Conservation (phyloP, 2,329 filamentous ascomycete genomes). For the Westerdykella aurantiaca region DNA sequence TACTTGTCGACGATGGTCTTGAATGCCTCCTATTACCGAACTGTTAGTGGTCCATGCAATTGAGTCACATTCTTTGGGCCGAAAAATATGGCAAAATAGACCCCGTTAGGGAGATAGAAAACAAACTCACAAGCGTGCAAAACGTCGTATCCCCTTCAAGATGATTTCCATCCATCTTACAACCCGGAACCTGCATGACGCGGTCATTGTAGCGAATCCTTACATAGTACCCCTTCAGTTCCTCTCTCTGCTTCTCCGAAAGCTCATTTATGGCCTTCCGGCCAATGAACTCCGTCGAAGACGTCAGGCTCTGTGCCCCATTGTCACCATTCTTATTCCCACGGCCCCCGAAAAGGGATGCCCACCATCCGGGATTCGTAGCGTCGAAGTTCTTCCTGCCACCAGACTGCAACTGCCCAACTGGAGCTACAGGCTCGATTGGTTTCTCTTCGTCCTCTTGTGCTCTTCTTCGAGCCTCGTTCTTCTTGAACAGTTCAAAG, state of each 20-base stretch:
- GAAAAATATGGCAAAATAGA: background rate
- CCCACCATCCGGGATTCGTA: slow-evolving; percentile 33
- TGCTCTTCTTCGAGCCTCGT: slow-evolving; percentile 4
- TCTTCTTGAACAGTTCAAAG: slow-evolving; percentile 75
- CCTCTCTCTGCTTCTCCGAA: slow-evolving; percentile 51
- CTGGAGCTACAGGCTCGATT: background rate
- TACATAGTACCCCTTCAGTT: slow-evolving; percentile 74
- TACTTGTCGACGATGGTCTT: slow-evolving; percentile 88
- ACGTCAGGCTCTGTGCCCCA: background rate
- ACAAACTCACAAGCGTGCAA: slow-evolving; percentile 68
- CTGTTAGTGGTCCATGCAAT: background rate
- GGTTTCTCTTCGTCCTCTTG: background rate
- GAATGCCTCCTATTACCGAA: slow-evolving; percentile 63
- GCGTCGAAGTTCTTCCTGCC: background rate
- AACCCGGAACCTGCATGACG: slow-evolving; percentile 76
- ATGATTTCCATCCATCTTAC: slow-evolving; percentile 70
- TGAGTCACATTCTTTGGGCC: background rate
- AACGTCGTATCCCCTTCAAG: slow-evolving; percentile 80
- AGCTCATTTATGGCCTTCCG: slow-evolving; percentile 56
- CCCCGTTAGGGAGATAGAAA: background rate
- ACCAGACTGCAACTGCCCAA: background rate
- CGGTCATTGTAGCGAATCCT: slow-evolving; percentile 86
- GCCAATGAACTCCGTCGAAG: slow-evolving; percentile 47
- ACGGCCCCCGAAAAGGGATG: slow-evolving; percentile 28
- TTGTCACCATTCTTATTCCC: background rate